phyloP scores from a whole-genome alignment of 2,329 filamentous ascomycete genomes.

The Aureobasidium sp. region DNA sequence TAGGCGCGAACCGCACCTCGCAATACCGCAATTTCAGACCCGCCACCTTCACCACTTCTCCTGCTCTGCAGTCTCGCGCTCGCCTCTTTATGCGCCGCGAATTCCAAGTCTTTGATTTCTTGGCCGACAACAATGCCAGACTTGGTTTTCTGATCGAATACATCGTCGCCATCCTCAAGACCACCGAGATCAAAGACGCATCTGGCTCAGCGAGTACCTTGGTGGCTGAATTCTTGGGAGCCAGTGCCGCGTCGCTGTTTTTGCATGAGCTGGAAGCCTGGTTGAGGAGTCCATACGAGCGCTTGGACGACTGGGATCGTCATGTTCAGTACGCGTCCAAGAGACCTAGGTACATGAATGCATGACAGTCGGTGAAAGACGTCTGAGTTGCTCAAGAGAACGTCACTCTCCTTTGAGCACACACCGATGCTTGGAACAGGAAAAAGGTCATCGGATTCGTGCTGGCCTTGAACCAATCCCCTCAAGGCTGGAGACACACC shows the following conservation, averaged over 20 bases:
- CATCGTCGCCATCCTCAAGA: slow-evolving; percentile 72
- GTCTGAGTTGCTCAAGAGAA: too few relatives aligned
- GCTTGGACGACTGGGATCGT: slow-evolving; percentile 69
- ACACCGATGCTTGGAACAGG: too few relatives aligned
- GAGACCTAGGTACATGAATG: neutral
- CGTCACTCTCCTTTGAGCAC: too few relatives aligned
- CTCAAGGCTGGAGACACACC: too few relatives aligned
- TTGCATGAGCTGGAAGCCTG: slow-evolving; percentile 78
- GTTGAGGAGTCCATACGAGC: slow-evolving; percentile 68
- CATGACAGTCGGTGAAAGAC: neutral
- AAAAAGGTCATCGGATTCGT: too few relatives aligned
- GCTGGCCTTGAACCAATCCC: too few relatives aligned
- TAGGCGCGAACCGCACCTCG: slow-evolving; percentile 73
- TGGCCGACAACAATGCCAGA: slow-evolving; percentile 47
- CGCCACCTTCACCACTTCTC: slow-evolving; percentile 51
- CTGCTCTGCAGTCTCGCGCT: slow-evolving; percentile 64
- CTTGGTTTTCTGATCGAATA: slow-evolving; percentile 82
- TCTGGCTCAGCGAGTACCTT: slow-evolving; percentile 71
- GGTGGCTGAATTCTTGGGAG: slow-evolving; percentile 67
- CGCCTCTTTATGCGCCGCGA: slow-evolving; percentile 77
- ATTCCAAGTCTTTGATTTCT: slow-evolving; percentile 70
- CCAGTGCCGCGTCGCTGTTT: slow-evolving; percentile 63
- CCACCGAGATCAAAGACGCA: slow-evolving; percentile 70
- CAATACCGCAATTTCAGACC: slow-evolving; percentile 67
- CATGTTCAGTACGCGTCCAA: slow-evolving; percentile 57